These are phyloP conservation scores for Aspergillus fructus DNA, from an alignment of 2,329 filamentous ascomycete genomes.

Conservation along the genomic window DNA sequence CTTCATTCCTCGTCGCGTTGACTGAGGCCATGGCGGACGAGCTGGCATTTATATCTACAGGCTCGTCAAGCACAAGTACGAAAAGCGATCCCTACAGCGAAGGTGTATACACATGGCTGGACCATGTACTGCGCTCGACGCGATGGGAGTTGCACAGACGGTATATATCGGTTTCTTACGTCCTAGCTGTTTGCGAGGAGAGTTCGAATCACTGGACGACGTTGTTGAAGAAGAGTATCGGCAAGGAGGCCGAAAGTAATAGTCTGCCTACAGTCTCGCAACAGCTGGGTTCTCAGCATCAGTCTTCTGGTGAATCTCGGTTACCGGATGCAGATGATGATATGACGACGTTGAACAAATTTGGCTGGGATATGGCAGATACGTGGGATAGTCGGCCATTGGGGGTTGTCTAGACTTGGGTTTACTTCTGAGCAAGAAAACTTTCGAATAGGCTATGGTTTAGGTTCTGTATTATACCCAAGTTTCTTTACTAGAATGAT, in stretches of 20 bases:
- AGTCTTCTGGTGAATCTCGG: background rate
- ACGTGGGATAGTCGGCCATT: conserved; percentile 35
- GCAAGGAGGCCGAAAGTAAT: conserved; percentile 4
- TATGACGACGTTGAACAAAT: conserved; percentile 22
- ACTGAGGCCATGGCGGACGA: conserved; percentile 37
- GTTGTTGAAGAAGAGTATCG: conserved; percentile 21
- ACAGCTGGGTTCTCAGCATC: background rate
- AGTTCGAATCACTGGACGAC: conserved; percentile 34
- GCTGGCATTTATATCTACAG: conserved; percentile 29
- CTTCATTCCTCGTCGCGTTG: conserved; percentile 39
- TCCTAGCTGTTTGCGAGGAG: conserved; percentile 33
- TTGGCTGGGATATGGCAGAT: conserved; percentile 31
- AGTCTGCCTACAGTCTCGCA: background rate
- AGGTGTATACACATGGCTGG: conserved; percentile 50
- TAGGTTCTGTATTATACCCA: too few species aligned
- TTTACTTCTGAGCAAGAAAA: background rate
- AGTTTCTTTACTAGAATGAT: too few species aligned
- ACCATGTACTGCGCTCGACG: conserved; percentile 45
- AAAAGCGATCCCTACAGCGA: conserved; percentile 38
- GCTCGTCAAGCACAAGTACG: conserved; percentile 15
- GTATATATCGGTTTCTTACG: conserved; percentile 32
- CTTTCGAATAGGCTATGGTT: too few species aligned
- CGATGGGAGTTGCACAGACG: conserved; percentile 35
- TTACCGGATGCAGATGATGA: conserved; percentile 12
- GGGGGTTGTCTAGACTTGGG: conserved; percentile 27